These are phyloP conservation scores for Glycine tomentella DNA, from an alignment of 306 rosid genomes.

Conservation along the genomic window DNA sequence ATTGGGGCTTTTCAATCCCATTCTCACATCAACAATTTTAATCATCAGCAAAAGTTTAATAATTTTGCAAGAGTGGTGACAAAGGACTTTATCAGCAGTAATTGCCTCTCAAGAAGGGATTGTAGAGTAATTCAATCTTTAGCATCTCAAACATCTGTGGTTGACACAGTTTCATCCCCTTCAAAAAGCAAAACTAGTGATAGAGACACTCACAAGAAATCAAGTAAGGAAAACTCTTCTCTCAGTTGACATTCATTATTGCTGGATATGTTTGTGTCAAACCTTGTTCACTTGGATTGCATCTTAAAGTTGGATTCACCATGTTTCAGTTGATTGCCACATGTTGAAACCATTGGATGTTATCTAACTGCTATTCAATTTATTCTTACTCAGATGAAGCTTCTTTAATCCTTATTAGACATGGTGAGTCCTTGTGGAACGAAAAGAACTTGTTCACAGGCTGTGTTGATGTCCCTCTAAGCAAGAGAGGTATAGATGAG, in stretches of 20 bases:
- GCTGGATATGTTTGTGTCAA: not conserved
- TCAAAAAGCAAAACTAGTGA: conserved; percentile 53
- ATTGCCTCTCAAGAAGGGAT: conserved; percentile 53
- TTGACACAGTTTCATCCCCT: conserved; percentile 63
- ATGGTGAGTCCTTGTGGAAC: conserved; percentile 89
- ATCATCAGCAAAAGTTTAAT: conserved; percentile 49
- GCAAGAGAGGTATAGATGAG: conserved; percentile 83
- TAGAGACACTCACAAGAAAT: conserved; percentile 60
- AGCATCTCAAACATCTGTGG: conserved; percentile 64
- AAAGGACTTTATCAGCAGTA: conserved; percentile 52
- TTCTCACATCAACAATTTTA: conserved; percentile 36
- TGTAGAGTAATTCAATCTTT: conserved; percentile 61
- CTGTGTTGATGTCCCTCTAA: conserved; percentile 91
- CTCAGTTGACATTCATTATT: not conserved
- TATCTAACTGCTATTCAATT: conserved; percentile 10
- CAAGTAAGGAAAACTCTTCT: conserved; percentile 55
- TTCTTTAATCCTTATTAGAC: conserved; percentile 82
- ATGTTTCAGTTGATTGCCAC: not conserved
- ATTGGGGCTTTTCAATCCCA: conserved; percentile 54
- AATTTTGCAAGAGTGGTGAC: conserved; percentile 51
- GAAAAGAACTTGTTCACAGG: conserved; percentile 93
- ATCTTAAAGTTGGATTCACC: conserved; percentile 30
- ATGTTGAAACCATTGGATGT: conserved; percentile 4
- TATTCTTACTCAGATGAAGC: conserved; percentile 65
- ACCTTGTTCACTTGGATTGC: not conserved